Evolutionary conservation across 2,329 filamentous ascomycete species (phyloP).

Genomic region (Stemphylium vesicarium): DNA sequence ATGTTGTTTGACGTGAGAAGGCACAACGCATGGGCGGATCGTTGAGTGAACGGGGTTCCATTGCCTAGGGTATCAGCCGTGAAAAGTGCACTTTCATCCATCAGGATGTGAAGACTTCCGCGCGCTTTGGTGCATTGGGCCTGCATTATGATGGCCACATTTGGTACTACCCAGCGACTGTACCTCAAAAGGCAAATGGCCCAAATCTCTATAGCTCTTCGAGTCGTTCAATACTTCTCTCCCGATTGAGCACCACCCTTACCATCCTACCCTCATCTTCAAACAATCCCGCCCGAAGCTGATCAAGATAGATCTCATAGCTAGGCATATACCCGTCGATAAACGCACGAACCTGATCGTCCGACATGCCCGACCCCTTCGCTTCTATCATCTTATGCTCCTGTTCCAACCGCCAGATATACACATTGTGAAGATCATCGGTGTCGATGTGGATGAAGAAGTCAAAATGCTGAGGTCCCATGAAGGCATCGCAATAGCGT

Average conservation of each 20-base stretch:
- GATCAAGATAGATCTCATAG: conserved; percentile 62
- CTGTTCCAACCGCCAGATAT: conserved; percentile 83
- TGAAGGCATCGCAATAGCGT: conserved; percentile 57
- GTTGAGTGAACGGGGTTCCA: no score
- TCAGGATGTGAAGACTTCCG: no score
- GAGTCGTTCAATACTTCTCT: conserved; percentile 53
- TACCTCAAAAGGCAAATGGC: no score
- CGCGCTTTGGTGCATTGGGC: no score
- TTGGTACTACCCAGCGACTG: no score
- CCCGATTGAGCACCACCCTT: conserved; percentile 57
- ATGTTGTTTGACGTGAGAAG: no score
- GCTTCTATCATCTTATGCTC: conserved; percentile 71
- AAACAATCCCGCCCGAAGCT: conserved; percentile 58
- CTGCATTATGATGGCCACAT: no score
- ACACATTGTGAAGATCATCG: conserved; percentile 75
- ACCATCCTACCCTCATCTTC: conserved; percentile 55
- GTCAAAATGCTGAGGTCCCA: conserved; percentile 56
- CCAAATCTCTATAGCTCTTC: conserved; percentile 28
- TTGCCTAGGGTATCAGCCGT: no score
- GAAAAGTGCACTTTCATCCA: no score
- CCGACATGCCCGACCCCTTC: conserved; percentile 79
- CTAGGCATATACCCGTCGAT: conserved; percentile 67
- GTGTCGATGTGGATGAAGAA: conserved; percentile 75
- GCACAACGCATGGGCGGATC: no score
- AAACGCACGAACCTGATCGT: conserved; percentile 78